Conservation (phyloP, 306 rosid species). For the Acacia confusa region DNA sequence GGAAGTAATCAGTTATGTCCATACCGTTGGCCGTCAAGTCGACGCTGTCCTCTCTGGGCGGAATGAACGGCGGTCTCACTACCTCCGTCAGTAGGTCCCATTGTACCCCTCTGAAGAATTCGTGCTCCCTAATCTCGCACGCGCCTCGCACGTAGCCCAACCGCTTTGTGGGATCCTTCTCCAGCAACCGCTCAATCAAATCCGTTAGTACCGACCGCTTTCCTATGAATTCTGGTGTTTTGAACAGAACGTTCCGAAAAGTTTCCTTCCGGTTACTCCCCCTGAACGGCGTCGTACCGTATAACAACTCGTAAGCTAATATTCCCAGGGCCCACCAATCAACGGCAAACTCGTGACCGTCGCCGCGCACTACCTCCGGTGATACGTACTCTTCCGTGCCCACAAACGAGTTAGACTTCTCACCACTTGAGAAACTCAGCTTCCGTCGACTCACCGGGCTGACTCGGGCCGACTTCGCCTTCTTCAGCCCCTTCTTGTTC, state of each 20-base stretch:
- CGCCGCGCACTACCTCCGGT: slow-evolving; percentile 91
- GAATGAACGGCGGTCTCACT: slow-evolving; percentile 78
- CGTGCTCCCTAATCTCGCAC: slow-evolving; percentile 74
- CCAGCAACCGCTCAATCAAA: slow-evolving; percentile 62
- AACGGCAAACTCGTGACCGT: slow-evolving; percentile 91
- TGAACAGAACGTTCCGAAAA: slow-evolving; percentile 64
- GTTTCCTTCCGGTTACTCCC: slow-evolving; percentile 84
- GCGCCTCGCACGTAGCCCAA: slow-evolving; percentile 83
- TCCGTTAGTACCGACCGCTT: slow-evolving; percentile 61
- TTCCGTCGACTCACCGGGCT: slow-evolving; percentile 84
- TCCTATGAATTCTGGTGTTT: slow-evolving; percentile 75
- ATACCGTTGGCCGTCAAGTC: background rate
- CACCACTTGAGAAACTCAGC: slow-evolving; percentile 66
- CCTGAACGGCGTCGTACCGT: slow-evolving; percentile 88
- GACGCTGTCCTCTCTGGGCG: slow-evolving; percentile 45
- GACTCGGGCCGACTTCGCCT: slow-evolving; percentile 84
- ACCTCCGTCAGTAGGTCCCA: slow-evolving; percentile 81
- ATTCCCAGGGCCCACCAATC: slow-evolving; percentile 99
- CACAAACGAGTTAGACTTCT: slow-evolving; percentile 87
- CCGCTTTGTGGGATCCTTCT: slow-evolving; percentile 75
- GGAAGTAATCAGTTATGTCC: slow-evolving; percentile 56
- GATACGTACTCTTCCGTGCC: slow-evolving; percentile 95
- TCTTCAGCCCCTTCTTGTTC: slow-evolving; percentile 41
- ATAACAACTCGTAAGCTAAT: slow-evolving; percentile 74
- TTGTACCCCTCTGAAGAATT: slow-evolving; percentile 68